Conservation (phyloP, 2,329 filamentous ascomycete genomes). For the Scedosporium dehoogii region DNA sequence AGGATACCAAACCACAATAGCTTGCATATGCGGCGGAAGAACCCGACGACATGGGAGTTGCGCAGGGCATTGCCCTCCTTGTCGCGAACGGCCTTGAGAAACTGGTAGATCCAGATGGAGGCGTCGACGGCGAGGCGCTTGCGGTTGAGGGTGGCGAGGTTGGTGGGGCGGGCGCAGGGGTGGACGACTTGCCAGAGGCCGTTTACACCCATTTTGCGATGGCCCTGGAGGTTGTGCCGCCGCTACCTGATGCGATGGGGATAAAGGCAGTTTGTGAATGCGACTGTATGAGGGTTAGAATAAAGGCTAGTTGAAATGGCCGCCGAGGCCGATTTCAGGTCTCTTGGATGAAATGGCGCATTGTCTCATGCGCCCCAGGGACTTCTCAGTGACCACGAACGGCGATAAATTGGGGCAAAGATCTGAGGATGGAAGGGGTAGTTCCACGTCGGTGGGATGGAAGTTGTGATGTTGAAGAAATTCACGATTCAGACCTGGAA, state of each 20-base stretch:
- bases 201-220: constrained; percentile 85
- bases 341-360: background rate
- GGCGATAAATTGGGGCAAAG: background rate
- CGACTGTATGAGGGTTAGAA: background rate
- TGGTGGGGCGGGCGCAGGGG: constrained; percentile 89
- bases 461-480: background rate
- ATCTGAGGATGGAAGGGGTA: background rate
- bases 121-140: constrained; percentile 96
- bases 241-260: background rate
- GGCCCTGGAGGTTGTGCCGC: background rate
- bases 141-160: constrained; percentile 89
- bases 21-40: constrained; percentile 98
- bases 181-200: constrained; percentile 95
- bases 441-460: background rate
- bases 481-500: background rate
- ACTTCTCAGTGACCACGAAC: background rate
- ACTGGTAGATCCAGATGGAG: constrained; percentile 99
- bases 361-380: background rate
- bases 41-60: constrained; percentile 92
- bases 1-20: constrained; percentile 92
- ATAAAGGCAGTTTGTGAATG: background rate
- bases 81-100: constrained; percentile 95
- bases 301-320: background rate
- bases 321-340: constrained; percentile 2
- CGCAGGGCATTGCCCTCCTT: constrained; percentile 95